A percentile compares a stretch with the other conserved stretches of the same genome.
Conservation (phyloP, 495 filamentous ascomycete genomes). For the Penicillium cataractarum region DNA sequence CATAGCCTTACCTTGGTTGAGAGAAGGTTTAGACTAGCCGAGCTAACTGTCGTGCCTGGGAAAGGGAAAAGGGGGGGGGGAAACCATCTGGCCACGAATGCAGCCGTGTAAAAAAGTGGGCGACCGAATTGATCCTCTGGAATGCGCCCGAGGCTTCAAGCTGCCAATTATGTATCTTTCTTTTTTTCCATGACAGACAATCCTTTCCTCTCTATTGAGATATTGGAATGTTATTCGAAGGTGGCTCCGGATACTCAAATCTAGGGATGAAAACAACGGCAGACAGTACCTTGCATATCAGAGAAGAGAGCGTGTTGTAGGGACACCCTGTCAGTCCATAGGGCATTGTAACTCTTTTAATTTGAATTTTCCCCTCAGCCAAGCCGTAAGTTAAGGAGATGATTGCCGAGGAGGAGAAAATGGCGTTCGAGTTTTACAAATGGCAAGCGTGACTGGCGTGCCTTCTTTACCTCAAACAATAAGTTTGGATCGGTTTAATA, state of each 20-base stretch:
- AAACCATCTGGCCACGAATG: conserved; percentile 3
- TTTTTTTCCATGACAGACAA: conserved; percentile 9
- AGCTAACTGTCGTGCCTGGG: neutral
- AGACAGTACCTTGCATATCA: conserved; percentile 14
- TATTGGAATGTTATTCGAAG: conserved; percentile 24
- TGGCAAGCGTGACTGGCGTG: neutral
- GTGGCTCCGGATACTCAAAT: conserved; percentile 19
- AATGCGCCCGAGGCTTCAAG: conserved; percentile 2
- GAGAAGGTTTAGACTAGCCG: neutral
- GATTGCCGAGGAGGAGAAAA: neutral
- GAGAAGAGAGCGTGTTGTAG: neutral
- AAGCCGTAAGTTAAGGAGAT: neutral
- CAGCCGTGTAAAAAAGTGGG: neutral
- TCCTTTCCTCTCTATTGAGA: conserved; percentile 7
- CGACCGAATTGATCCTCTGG: neutral
- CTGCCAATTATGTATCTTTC: conserved; percentile 15
- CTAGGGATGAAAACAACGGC: conserved; percentile 28
- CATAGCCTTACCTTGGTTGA: neutral
- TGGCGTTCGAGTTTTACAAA: neutral
- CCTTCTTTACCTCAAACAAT: neutral
- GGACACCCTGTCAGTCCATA: neutral
- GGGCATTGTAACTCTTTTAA: neutral
- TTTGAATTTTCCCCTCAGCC: neutral
- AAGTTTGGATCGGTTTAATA: neutral
- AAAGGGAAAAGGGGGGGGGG: neutral